A percentile compares a stretch with the other conserved stretches of the same genome.
Conservation (phyloP, 345 rosid genomes). For the Schrenkiella parvula region DNA sequence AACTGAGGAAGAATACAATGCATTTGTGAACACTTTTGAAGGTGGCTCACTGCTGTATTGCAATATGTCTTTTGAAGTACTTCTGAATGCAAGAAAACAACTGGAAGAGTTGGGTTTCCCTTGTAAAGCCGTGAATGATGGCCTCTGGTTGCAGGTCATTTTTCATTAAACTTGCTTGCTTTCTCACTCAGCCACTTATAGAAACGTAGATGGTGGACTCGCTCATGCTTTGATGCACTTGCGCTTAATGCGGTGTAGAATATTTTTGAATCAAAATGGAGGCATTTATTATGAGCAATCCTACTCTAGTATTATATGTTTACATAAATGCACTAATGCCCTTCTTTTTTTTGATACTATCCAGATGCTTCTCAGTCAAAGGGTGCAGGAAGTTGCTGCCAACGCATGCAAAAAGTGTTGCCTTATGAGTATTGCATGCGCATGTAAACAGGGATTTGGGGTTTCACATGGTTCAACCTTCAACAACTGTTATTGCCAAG, state of each 20-base stretch:
- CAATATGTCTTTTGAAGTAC: constrained; percentile 93
- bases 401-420: constrained; percentile 86
- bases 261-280: neutral
- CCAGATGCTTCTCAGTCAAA: constrained; percentile 89
- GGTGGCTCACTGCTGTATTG: constrained; percentile 90
- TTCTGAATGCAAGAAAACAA: constrained; percentile 83
- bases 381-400: constrained; percentile 83
- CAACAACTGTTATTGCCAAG: constrained; percentile 66
- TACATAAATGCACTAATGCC: constrained; percentile 11
- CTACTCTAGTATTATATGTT: neutral
- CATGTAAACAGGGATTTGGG: constrained; percentile 79
- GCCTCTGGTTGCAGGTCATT: constrained; percentile 94
- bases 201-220: neutral
- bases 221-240: neutral
- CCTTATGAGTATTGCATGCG: constrained; percentile 61
- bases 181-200: constrained; percentile 2
- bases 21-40: constrained; percentile 84
- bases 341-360: constrained; percentile 20
- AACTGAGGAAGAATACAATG: constrained; percentile 71
- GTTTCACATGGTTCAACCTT: constrained; percentile 52
- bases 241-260: neutral
- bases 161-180: constrained; percentile 5
- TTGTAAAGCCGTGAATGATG: constrained; percentile 93
- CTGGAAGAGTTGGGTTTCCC: constrained; percentile 97
- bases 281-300: constrained; percentile 12